Percentiles rank a stretch among this genome's conserved stretches.
These are phyloP conservation scores for Hypericum androsaemum DNA, from an alignment of 345 rosid genomes.

Conservation along the genomic window DNA sequence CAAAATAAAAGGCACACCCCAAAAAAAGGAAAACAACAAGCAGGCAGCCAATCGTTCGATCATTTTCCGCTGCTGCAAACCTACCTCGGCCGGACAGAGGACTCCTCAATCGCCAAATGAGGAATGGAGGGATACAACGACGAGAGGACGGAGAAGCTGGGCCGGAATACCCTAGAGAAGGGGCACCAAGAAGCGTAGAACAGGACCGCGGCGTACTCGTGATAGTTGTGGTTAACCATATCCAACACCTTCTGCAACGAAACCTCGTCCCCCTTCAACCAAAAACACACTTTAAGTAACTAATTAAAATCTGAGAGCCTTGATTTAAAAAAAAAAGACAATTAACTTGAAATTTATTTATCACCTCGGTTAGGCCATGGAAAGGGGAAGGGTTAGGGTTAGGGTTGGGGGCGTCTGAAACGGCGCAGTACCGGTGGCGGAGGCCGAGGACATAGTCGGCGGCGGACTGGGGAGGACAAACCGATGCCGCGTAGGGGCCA, in stretches of 20 bases:
- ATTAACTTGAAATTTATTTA: background rate
- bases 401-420: slow-evolving; percentile 21
- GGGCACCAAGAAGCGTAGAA: slow-evolving; percentile 98
- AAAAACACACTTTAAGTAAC: too few relatives aligned
- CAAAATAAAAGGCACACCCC: background rate
- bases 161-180: slow-evolving; percentile 63
- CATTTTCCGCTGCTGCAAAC: background rate
- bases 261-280: slow-evolving; percentile 70
- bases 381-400: slow-evolving; percentile 24
- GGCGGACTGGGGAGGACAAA: slow-evolving; percentile 33
- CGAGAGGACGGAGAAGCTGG: slow-evolving; percentile 55
- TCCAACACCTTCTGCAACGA: slow-evolving; percentile 58
- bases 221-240: slow-evolving; percentile 48
- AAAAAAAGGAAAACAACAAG: background rate
- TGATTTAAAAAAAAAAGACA: background rate
- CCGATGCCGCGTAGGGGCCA: slow-evolving; percentile 24
- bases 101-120: slow-evolving; percentile 78
- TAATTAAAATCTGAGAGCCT: background rate
- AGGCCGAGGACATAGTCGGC: slow-evolving; percentile 45
- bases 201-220: slow-evolving; percentile 65
- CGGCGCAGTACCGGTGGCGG: slow-evolving; percentile 32
- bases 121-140: slow-evolving; percentile 55
- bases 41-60: slow-evolving; percentile 2
- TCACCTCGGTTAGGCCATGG: slow-evolving; percentile 56
- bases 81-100: slow-evolving; percentile 78